Evolutionary conservation across 2,329 filamentous ascomycete species (phyloP).

Genomic region (Aspergillus neotritici): DNA sequence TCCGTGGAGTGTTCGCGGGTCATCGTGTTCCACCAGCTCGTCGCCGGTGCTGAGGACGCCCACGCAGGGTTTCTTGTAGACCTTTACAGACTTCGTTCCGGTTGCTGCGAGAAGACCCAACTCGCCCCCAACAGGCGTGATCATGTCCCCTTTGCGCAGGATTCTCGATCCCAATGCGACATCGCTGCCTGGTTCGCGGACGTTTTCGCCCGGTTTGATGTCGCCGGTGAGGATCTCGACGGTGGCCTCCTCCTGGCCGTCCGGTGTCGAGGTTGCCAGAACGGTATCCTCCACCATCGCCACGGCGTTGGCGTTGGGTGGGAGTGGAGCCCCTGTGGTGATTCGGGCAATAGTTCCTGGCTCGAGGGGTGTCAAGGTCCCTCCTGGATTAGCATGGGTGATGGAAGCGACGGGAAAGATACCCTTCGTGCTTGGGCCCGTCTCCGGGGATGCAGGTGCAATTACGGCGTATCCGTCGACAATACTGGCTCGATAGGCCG

Average conservation of each 20-base stretch:
- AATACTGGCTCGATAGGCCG: constrained; percentile 90
- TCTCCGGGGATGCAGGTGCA: constrained; percentile 44
- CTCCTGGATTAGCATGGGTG: constrained; percentile 74
- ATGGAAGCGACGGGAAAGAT: constrained; percentile 80
- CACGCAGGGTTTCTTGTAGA: constrained; percentile 71
- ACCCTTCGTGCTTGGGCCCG: constrained; percentile 62
- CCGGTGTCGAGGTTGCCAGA: constrained; percentile 67
- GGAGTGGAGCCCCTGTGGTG: constrained; percentile 88
- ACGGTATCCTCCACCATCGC: constrained; percentile 96
- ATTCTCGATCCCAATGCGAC: constrained; percentile 64
- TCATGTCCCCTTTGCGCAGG: constrained; percentile 69
- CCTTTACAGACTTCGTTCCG: constrained; percentile 63
- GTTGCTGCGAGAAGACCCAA: constrained; percentile 84
- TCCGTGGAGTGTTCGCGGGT: constrained; percentile 55
- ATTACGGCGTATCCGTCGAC: constrained; percentile 93
- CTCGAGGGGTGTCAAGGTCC: constrained; percentile 56
- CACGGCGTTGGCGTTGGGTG: constrained; percentile 80
- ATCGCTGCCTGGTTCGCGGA: constrained; percentile 87
- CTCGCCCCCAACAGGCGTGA: constrained; percentile 83
- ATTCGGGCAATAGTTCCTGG: constrained; percentile 79
- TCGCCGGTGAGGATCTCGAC: constrained; percentile 78
- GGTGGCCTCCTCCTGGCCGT: constrained; percentile 77
- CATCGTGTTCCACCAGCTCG: constrained; percentile 74
- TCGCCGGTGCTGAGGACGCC: constrained; percentile 92
- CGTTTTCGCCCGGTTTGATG: constrained; percentile 74